Percentiles rank a stretch among this genome's conserved stretches.
These are phyloP conservation scores for Pulveroboletus sp. DNA, from an alignment of 768 basidiomycete species.

Conservation along the genomic window DNA sequence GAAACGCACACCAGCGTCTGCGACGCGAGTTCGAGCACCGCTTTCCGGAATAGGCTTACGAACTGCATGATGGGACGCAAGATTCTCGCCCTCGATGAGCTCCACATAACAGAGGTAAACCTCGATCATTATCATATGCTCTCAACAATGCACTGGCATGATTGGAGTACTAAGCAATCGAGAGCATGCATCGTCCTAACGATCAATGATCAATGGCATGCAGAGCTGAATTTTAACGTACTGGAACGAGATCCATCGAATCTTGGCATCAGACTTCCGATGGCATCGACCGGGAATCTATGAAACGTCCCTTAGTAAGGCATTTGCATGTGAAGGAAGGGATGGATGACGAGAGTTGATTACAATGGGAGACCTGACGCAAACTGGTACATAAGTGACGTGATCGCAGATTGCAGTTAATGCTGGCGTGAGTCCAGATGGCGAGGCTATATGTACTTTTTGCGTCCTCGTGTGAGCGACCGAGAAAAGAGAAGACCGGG, in stretches of 20 bases:
- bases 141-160: not conserved
- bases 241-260: conserved; percentile 45
- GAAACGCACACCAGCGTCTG: not conserved
- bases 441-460: not conserved
- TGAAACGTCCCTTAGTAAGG: conserved; percentile 35
- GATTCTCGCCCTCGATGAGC: conserved; percentile 11
- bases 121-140: conserved; percentile 5
- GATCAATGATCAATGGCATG: not conserved
- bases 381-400: conserved; percentile 31
- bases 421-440: not conserved
- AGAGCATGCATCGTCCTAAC: too few relatives aligned
- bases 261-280: conserved; percentile 26
- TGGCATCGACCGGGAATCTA: conserved; percentile 18
- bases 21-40: not conserved
- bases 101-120: not conserved
- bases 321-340: conserved; percentile 38
- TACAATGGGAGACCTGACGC: conserved; percentile 39
- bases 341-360: conserved; percentile 42
- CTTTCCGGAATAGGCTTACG: not conserved
- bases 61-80: conserved; percentile 1
- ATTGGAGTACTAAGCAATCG: conserved; percentile 4
- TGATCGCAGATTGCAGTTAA: conserved; percentile 11
- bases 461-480: conserved; percentile 14
- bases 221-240: conserved; percentile 10
- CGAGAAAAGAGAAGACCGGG: conserved; percentile 1